Evolutionary conservation across 1,139 yeast species (phyloP).

Genomic region (Geotrichum restrictum): DNA sequence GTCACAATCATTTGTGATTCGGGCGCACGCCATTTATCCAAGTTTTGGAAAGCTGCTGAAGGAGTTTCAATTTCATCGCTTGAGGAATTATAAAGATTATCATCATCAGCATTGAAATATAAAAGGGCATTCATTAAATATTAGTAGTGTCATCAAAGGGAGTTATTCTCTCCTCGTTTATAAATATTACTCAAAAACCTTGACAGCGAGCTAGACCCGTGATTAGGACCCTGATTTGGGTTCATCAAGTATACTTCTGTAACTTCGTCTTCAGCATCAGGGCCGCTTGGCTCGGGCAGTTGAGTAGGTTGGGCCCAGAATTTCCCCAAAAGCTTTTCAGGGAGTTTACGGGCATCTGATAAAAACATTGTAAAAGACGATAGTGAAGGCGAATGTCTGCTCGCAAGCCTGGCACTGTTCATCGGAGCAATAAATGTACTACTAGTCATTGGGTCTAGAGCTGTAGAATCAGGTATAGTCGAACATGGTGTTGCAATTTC

Average conservation of each 20-base stretch:
- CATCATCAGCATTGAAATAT: background rate
- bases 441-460: no score
- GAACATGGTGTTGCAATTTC: no score
- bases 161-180: background rate
- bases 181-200: background rate
- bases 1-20: slow-evolving; percentile 93
- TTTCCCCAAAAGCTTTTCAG: slow-evolving; percentile 3
- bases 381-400: background rate
- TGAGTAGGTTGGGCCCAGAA: background rate
- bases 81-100: slow-evolving; percentile 18
- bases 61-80: slow-evolving; percentile 14
- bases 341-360: background rate
- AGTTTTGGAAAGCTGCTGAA: slow-evolving; percentile 68
- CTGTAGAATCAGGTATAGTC: no score
- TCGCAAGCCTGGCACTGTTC: no score
- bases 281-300: no score
- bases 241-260: background rate
- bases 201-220: background rate
- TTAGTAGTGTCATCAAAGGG: background rate
- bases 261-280: background rate
- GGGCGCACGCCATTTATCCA: slow-evolving; percentile 82
- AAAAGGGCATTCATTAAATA: background rate
- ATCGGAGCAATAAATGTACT: no score
- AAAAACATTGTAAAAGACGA: background rate
- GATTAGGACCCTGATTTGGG: background rate